These are phyloP conservation scores for Auricularia heimuer DNA, from an alignment of 768 basidiomycete genomes.

Conservation along the genomic window DNA sequence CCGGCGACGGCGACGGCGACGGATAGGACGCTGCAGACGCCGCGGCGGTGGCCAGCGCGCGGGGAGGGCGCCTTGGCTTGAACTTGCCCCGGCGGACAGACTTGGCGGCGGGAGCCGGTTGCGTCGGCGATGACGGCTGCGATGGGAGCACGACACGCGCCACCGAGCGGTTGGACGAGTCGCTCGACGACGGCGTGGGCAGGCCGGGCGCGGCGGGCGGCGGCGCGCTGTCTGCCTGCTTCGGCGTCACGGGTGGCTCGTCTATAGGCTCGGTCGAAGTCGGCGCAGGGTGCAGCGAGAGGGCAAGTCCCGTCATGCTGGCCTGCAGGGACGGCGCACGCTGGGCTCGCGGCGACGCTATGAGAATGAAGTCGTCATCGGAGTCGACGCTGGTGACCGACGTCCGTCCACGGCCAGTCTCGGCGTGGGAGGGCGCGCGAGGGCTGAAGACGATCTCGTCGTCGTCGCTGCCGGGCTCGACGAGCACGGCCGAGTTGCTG, in stretches of 20 bases:
- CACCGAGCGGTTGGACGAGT: background rate
- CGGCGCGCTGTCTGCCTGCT: background rate
- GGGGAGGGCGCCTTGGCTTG: background rate
- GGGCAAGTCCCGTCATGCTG: background rate
- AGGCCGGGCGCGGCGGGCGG: background rate
- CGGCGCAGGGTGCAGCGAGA: background rate
- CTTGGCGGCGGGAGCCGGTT: background rate
- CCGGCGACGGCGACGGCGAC: background rate
- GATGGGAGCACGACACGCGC: background rate
- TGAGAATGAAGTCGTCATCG: conserved; percentile 44
- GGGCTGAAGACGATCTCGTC: conserved; percentile 3
- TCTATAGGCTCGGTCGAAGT: background rate
- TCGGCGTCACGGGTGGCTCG: background rate
- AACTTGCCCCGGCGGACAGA: background rate
- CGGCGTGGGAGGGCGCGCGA: background rate
- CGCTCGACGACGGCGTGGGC: background rate
- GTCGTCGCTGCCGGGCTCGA: conserved; percentile 1
- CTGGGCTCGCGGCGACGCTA: conserved; percentile 27
- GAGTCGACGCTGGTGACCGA: conserved; percentile 6
- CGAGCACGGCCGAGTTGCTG: background rate
- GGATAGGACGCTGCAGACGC: background rate
- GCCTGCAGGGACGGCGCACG: background rate
- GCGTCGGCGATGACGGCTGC: background rate
- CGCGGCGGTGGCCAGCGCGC: background rate
- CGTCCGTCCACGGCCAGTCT: background rate